Evolutionary conservation across 1,284 basidiomycete species (phyloP).

Genomic region (Puccinia hordei): DNA sequence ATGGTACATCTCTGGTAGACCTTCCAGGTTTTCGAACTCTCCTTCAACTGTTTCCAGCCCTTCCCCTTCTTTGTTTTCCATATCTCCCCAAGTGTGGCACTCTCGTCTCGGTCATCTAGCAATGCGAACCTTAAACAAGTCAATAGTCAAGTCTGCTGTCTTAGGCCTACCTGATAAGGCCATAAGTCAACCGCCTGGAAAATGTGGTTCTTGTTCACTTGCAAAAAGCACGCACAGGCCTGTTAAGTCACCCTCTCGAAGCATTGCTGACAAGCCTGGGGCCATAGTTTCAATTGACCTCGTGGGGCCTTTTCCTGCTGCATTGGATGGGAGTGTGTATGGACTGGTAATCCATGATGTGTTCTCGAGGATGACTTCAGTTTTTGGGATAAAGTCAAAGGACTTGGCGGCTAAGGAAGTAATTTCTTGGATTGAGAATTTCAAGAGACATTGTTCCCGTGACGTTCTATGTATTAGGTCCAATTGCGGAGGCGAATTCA

Average conservation of each 20-base stretch:
- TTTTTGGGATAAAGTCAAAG: neutral
- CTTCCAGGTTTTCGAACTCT: neutral
- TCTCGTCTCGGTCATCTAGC: neutral
- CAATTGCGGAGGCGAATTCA: too few species aligned
- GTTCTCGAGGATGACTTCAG: neutral
- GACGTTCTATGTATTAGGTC: too few species aligned
- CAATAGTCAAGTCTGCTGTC: neutral
- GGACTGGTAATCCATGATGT: too few species aligned
- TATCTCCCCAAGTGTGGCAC: neutral
- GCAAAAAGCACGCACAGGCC: neutral
- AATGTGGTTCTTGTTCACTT: neutral
- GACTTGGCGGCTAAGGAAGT: neutral
- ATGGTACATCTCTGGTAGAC: too few species aligned
- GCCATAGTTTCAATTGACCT: neutral
- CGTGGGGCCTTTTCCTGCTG: neutral
- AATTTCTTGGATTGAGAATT: too few species aligned
- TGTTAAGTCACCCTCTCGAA: neutral
- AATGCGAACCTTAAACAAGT: neutral
- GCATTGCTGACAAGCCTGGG: neutral
- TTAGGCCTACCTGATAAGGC: neutral
- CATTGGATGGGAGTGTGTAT: too few species aligned
- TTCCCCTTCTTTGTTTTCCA: neutral
- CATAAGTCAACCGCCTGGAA: neutral
- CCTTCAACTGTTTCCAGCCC: neutral
- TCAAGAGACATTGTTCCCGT: too few species aligned